A percentile compares a stretch with the other conserved stretches of the same genome.
Conservation (phyloP, 768 basidiomycete species). For the Paxillus involutus region DNA sequence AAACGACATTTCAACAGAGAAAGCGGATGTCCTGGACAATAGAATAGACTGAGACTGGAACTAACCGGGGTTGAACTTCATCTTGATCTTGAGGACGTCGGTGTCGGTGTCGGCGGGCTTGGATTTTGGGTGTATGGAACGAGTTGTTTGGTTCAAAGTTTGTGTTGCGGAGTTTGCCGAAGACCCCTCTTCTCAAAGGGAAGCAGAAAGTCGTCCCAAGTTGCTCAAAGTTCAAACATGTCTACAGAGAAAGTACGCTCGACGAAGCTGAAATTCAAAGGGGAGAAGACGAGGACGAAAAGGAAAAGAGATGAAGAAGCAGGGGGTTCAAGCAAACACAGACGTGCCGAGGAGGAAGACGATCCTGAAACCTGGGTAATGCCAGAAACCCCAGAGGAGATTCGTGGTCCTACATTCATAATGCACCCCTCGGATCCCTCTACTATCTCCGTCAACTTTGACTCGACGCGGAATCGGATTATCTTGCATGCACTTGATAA, state of each 20-base stretch:
- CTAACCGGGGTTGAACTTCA: conserved; percentile 86
- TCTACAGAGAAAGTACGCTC: conserved; percentile 55
- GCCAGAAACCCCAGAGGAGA: conserved; percentile 67
- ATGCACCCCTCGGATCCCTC: conserved; percentile 79
- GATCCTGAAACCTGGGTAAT: conserved; percentile 79
- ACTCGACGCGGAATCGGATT: conserved; percentile 71
- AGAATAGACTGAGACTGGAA: conserved; percentile 28
- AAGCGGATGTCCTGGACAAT: conserved; percentile 15
- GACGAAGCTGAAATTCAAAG: conserved; percentile 85
- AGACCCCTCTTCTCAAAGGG: too few relatives aligned
- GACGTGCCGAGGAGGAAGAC: conserved; percentile 57
- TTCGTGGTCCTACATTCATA: conserved; percentile 88
- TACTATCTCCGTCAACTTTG: conserved; percentile 76
- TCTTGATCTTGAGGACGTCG: conserved; percentile 66
- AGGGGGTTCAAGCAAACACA: conserved; percentile 41
- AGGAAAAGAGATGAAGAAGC: conserved; percentile 62
- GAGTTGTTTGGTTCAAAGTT: conserved; percentile 39
- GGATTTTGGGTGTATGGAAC: conserved; percentile 17
- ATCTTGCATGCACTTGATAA: conserved; percentile 66
- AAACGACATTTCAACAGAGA: conserved; percentile 24
- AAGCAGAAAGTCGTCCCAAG: not conserved
- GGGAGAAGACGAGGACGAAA: conserved; percentile 83
- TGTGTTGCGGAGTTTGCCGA: conserved; percentile 26
- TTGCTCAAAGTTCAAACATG: conserved; percentile 20
- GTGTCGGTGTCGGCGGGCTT: conserved; percentile 45